Conservation (phyloP, 2,329 filamentous ascomycete species). For the Pseudocercospora eumusae region DNA sequence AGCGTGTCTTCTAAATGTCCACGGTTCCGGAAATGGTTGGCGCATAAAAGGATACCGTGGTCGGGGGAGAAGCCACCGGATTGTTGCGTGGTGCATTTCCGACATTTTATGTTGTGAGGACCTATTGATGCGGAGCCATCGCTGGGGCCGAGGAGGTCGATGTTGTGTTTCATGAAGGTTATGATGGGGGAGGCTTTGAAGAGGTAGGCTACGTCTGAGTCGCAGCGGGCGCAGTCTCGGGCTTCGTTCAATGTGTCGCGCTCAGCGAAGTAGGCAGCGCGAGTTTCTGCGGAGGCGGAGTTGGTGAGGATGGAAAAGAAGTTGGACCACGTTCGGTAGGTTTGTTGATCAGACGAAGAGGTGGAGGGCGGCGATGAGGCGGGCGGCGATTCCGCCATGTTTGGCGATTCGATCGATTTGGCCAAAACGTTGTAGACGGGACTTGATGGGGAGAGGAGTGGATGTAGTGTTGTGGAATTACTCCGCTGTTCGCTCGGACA, state of each 20-base stretch:
- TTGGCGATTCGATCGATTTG: not conserved
- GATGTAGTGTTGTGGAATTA: not conserved
- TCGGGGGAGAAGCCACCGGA: slow-evolving; percentile 82
- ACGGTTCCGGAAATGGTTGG: slow-evolving; percentile 80
- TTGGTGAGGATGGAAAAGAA: slow-evolving; percentile 82
- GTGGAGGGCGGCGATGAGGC: slow-evolving; percentile 14
- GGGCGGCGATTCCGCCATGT: slow-evolving; percentile 19
- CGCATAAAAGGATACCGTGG: slow-evolving; percentile 87
- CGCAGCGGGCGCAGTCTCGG: slow-evolving; percentile 77
- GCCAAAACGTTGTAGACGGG: not conserved
- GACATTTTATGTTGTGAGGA: slow-evolving; percentile 74
- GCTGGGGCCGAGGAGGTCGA: slow-evolving; percentile 66
- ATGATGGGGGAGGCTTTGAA: slow-evolving; percentile 83
- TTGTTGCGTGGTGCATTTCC: slow-evolving; percentile 71
- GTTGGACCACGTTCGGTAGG: slow-evolving; percentile 69
- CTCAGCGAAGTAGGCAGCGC: slow-evolving; percentile 74
- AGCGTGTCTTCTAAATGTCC: slow-evolving; percentile 90
- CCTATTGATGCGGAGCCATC: slow-evolving; percentile 63
- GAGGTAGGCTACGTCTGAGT: slow-evolving; percentile 79
- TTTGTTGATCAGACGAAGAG: slow-evolving; percentile 30
- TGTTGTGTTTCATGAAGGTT: slow-evolving; percentile 81
- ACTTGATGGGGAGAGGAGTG: too few species aligned
- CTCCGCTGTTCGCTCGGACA: slow-evolving; percentile 4
- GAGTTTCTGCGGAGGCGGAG: slow-evolving; percentile 67
- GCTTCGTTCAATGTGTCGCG: slow-evolving; percentile 74